Base-by-base conservation (phyloP, 2,329 filamentous ascomycete genomes). In the Ambrosiella xylebori region DNA sequence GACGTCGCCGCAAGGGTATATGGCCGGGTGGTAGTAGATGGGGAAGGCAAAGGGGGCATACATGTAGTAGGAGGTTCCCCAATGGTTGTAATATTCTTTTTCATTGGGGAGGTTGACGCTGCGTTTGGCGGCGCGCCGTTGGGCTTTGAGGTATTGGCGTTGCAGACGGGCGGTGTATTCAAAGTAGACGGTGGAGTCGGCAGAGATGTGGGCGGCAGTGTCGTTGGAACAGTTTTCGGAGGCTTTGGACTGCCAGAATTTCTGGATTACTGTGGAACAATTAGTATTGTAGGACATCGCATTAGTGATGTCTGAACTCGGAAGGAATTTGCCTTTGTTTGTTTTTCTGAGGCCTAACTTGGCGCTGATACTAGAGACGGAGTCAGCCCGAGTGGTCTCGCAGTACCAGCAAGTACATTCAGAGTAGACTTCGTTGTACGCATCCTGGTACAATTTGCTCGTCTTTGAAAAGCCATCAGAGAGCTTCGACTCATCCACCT, bases 321-420 rank as follows among this genome's bases (percentile, higher is more conserved):
- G 13, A 6, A 15, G 49, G 19, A 27, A 55, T 59, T 63, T 67
- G 69, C 72, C 63, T 60, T 73, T 76, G 47, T 76, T 71, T 6
- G 73, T 70, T 35, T 68, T 71, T 0, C 73, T 75, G 6, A 72
- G 63, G 5, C 73, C 71, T 13, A 82, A 69, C 1, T 74, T 63
- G 15, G 70, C 71, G 3, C 70, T 71, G 1, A 77, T 62, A 1
- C 70, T 66, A 9, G 72, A 74, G 1, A 79, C 40, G 7, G 13
- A 39, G 9, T 58, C 44, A 2, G 39, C 56, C 15, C 59, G 56
- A 5, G 72, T 64, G 81, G 56, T 76, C 68, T 93, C 87, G 69
- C 88, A 94, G 67, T 90, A 88, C 85, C 86, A 90, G 68, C 86
- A 90, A 0, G 81, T 86, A 64, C 86, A 91, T 67, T 86, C 83